Evolutionary conservation across 805 yeast species (phyloP).

Genomic region (Sporopachydermia quercuum): DNA sequence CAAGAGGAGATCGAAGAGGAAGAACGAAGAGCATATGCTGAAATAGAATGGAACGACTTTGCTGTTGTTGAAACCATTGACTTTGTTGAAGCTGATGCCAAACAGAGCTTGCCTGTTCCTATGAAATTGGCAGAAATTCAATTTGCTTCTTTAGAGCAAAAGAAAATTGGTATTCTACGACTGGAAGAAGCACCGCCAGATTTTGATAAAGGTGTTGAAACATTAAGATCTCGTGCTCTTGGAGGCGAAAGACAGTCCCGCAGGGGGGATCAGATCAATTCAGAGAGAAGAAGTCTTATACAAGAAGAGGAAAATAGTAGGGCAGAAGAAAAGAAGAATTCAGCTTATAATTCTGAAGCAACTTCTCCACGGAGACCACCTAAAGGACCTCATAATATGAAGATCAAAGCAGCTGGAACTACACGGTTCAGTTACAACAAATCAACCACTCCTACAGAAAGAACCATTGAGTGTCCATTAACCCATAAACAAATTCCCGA

Average conservation of each 20-base stretch:
- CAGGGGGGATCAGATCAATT: constrained; percentile 5
- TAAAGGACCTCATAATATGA: constrained; percentile 22
- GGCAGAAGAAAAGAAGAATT: constrained; percentile 8
- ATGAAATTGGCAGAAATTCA: constrained; percentile 43
- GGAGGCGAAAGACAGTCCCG: constrained; percentile 7
- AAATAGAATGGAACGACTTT: constrained; percentile 83
- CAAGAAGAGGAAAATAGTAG: constrained; percentile 9
- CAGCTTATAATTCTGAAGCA: constrained; percentile 1
- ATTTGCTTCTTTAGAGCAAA: constrained; percentile 43
- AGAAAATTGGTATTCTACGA: constrained; percentile 21
- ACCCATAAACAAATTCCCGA: constrained; percentile 62
- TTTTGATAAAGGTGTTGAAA: constrained; percentile 13
- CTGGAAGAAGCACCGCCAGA: constrained; percentile 30
- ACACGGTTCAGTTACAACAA: constrained; percentile 31
- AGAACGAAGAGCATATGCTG: constrained; percentile 44
- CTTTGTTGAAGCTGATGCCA: constrained; percentile 48
- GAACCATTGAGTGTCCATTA: constrained; percentile 56
- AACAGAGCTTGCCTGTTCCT: constrained; percentile 39
- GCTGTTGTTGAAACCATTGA: constrained; percentile 52
- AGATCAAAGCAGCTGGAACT: constrained; percentile 58
- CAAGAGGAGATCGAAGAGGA: constrained; percentile 20
- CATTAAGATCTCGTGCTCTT: constrained; percentile 6
- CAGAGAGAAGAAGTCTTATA: constrained; percentile 8
- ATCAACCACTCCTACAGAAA: constrained; percentile 12
- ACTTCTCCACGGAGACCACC: constrained; percentile 5